Conservation (phyloP, 306 rosid species). For the Medicago lupulina region DNA sequence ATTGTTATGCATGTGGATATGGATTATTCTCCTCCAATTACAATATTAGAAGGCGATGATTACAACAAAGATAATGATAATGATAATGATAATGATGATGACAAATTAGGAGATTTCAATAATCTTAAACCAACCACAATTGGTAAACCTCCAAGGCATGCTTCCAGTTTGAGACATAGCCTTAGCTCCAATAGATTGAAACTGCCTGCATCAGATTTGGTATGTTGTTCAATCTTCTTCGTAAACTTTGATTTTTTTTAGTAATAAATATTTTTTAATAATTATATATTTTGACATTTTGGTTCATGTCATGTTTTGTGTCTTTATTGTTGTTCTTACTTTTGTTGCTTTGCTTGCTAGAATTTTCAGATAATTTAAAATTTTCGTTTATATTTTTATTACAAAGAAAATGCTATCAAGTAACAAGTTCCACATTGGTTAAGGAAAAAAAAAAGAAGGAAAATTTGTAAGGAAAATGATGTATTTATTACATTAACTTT, state of each 20-base stretch:
- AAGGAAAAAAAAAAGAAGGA: neutral
- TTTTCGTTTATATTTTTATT: too few species aligned
- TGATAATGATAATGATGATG: slow-evolving; percentile 48
- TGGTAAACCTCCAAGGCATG: slow-evolving; percentile 76
- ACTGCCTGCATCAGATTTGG: slow-evolving; percentile 56
- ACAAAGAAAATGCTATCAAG: too few species aligned
- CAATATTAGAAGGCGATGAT: slow-evolving; percentile 57
- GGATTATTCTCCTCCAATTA: slow-evolving; percentile 59
- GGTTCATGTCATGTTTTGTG: slow-evolving; percentile 2
- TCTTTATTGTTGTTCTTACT: neutral
- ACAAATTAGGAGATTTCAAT: slow-evolving; percentile 44
- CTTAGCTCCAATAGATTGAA: slow-evolving; percentile 57
- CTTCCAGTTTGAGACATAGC: slow-evolving; percentile 57
- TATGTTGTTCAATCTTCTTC: slow-evolving; percentile 38
- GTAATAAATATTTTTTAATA: neutral
- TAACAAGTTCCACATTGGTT: neutral
- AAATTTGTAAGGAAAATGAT: neutral
- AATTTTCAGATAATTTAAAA: too few species aligned
- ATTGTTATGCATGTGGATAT: slow-evolving; percentile 59
- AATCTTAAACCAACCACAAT: slow-evolving; percentile 47
- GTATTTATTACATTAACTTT: neutral
- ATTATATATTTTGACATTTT: neutral
- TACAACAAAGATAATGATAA: slow-evolving; percentile 47
- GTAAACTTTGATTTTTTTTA: neutral
- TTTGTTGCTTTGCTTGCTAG: slow-evolving; percentile 10